These are phyloP conservation scores for Ustilago hordei DNA, from an alignment of 1,284 basidiomycete species.

Conservation along the genomic window DNA sequence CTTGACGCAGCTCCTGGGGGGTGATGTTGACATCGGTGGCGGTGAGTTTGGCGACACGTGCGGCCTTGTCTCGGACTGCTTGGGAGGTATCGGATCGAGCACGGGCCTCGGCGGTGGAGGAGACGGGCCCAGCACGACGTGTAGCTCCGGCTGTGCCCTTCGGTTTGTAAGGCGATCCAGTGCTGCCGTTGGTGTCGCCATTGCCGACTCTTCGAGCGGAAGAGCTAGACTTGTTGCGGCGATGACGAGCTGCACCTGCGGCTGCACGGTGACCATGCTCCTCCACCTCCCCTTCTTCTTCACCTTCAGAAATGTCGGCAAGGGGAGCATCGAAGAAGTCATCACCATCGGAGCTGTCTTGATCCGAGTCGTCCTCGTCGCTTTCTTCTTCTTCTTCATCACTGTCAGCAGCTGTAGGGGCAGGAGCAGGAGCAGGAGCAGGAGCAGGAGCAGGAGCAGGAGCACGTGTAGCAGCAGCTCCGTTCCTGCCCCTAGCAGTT, in stretches of 20 bases:
- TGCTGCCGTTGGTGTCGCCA: slow-evolving; percentile 7
- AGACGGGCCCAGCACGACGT: slow-evolving; percentile 40
- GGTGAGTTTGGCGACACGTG: slow-evolving; percentile 58
- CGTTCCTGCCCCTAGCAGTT: slow-evolving; percentile 19
- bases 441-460: slow-evolving; percentile 16
- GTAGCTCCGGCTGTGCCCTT: slow-evolving; percentile 50
- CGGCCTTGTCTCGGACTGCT: slow-evolving; percentile 60
- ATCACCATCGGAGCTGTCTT: slow-evolving; percentile 49
- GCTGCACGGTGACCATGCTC: slow-evolving; percentile 23
- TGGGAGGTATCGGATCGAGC: slow-evolving; percentile 45
- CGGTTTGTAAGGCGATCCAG: slow-evolving; percentile 27
- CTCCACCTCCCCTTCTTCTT: slow-evolving; percentile 53
- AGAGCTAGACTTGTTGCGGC: slow-evolving; percentile 37
- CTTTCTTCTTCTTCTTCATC: slow-evolving; percentile 14
- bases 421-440: slow-evolving; percentile 20
- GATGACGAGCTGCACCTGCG: slow-evolving; percentile 21
- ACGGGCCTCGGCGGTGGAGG: slow-evolving; percentile 43
- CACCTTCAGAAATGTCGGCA: slow-evolving; percentile 59
- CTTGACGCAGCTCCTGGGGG: slow-evolving; percentile 51
- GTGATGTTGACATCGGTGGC: slow-evolving; percentile 53
- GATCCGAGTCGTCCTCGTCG: slow-evolving; percentile 20
- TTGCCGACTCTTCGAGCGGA: slow-evolving; percentile 11
- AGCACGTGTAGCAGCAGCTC: slow-evolving; percentile 14
- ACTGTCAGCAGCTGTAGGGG: slow-evolving; percentile 18
- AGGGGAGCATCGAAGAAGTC: slow-evolving; percentile 61